These are phyloP conservation scores for Berberis vulgaris DNA, from an alignment of 164 flowering plant species.

Conservation along the genomic window DNA sequence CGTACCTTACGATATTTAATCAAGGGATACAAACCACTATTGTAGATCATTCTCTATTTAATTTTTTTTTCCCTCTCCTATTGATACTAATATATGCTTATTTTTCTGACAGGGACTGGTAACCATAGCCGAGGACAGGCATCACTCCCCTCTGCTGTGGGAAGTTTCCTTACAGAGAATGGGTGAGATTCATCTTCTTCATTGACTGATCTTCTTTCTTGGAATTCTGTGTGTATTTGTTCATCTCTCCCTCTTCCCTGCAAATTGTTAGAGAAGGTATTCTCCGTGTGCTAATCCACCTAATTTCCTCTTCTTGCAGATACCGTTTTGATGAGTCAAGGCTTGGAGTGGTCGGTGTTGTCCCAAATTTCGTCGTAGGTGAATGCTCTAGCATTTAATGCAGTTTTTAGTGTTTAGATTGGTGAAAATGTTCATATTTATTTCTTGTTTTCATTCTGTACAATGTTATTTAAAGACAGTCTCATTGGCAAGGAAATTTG, in stretches of 20 bases:
- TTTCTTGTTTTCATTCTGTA: neutral
- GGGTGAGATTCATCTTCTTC: neutral
- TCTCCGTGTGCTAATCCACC: no score
- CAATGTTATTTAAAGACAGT: neutral
- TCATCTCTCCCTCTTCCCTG: neutral
- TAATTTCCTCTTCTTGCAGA: slow-evolving; percentile 23
- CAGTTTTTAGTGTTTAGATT: no score
- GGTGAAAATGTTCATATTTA: neutral
- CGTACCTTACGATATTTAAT: no score
- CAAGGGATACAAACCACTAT: no score
- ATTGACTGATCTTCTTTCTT: neutral
- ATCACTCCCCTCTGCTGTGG: neutral
- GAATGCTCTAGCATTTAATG: neutral
- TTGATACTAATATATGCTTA: neutral
- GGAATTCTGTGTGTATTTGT: neutral
- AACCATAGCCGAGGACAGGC: slow-evolving; percentile 65
- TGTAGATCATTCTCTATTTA: no score
- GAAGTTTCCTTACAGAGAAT: neutral
- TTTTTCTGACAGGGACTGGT: slow-evolving; percentile 52
- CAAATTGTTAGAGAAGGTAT: no score
- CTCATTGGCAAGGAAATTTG: neutral
- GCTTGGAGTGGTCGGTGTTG: slow-evolving; percentile 58
- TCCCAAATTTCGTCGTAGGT: slow-evolving; percentile 50
- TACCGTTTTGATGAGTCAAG: slow-evolving; percentile 52
- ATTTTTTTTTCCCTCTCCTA: no score